Evolutionary conservation across 2,329 filamentous ascomycete species (phyloP).

Genomic region (Cladophialophora psammophila): DNA sequence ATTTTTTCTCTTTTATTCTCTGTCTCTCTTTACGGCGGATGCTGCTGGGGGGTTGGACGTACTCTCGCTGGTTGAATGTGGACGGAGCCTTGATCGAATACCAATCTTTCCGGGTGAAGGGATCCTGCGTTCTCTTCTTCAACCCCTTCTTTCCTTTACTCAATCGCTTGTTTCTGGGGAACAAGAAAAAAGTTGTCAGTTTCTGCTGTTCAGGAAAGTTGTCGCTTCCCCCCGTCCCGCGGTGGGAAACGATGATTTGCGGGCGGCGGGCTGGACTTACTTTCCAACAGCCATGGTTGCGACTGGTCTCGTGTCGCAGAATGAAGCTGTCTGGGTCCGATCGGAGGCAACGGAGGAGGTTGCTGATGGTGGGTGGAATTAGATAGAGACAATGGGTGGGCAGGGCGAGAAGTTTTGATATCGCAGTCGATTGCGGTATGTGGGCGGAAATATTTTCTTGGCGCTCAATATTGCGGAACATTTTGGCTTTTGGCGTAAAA

Average conservation of each 20-base stretch:
- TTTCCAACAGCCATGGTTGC: conserved; percentile 81
- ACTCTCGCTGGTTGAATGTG: conserved; percentile 96
- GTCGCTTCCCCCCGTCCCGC: not conserved
- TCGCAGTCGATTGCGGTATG: conserved; percentile 4
- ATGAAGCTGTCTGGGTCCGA: conserved; percentile 8
- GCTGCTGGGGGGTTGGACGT: conserved; percentile 55
- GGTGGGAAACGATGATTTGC: not conserved
- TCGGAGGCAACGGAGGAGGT: not conserved
- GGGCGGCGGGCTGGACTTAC: conserved; percentile 55
- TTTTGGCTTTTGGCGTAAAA: not conserved
- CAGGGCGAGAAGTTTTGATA: conserved; percentile 5
- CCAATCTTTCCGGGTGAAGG: conserved; percentile 99
- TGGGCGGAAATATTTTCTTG: conserved; percentile 8
- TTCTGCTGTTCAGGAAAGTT: not conserved
- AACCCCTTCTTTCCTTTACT: conserved; percentile 13
- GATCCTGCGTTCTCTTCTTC: conserved; percentile 98
- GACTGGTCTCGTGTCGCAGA: conserved; percentile 28
- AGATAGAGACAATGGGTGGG: not conserved
- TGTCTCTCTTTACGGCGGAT: not conserved
- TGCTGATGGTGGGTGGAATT: not conserved
- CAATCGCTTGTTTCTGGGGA: conserved; percentile 8
- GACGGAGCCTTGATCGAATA: conserved; percentile 98
- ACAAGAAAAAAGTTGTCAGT: not conserved
- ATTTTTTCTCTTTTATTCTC: conserved; percentile 32
- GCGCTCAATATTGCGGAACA: not conserved